These are phyloP conservation scores for Inonotus obliquus DNA, from an alignment of 1,284 basidiomycete species.

Conservation along the genomic window DNA sequence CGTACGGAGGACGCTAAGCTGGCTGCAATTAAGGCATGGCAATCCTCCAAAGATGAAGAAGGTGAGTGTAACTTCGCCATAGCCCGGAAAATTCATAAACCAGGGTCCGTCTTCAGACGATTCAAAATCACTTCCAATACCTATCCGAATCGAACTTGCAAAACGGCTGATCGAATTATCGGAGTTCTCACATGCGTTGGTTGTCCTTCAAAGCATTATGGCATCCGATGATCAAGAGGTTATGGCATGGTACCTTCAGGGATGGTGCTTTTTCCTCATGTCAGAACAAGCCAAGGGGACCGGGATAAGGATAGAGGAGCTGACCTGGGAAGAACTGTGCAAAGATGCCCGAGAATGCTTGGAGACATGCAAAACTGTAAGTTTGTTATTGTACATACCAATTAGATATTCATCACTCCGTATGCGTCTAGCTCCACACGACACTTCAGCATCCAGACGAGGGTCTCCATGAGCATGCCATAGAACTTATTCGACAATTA, in stretches of 20 bases:
- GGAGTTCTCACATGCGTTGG: slow-evolving; percentile 65
- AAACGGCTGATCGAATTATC: slow-evolving; percentile 81
- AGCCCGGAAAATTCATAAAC: background rate
- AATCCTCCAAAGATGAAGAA: slow-evolving; percentile 68
- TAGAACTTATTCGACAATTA: slow-evolving; percentile 69
- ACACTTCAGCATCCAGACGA: slow-evolving; percentile 72
- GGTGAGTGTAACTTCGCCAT: slow-evolving; percentile 31
- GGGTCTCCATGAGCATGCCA: slow-evolving; percentile 74
- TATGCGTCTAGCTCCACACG: slow-evolving; percentile 56
- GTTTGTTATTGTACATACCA: slow-evolving; percentile 24
- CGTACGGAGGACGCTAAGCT: slow-evolving; percentile 76
- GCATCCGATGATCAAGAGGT: slow-evolving; percentile 83
- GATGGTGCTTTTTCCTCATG: slow-evolving; percentile 88
- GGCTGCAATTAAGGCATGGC: slow-evolving; percentile 68
- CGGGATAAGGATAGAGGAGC: slow-evolving; percentile 48
- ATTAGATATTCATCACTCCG: background rate
- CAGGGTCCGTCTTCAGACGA: slow-evolving; percentile 45
- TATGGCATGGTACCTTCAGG: slow-evolving; percentile 93
- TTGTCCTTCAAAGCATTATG: slow-evolving; percentile 77
- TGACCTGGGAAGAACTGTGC: slow-evolving; percentile 77
- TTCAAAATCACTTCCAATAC: slow-evolving; percentile 66
- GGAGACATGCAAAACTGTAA: slow-evolving; percentile 75
- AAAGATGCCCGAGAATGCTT: slow-evolving; percentile 78
- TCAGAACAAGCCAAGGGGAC: slow-evolving; percentile 56
- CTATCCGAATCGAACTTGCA: slow-evolving; percentile 70